Evolutionary conservation across 2,329 filamentous ascomycete species (phyloP), one percentile per base, ranked within the genome.

Genomic region (Botrytis cinerea): DNA sequence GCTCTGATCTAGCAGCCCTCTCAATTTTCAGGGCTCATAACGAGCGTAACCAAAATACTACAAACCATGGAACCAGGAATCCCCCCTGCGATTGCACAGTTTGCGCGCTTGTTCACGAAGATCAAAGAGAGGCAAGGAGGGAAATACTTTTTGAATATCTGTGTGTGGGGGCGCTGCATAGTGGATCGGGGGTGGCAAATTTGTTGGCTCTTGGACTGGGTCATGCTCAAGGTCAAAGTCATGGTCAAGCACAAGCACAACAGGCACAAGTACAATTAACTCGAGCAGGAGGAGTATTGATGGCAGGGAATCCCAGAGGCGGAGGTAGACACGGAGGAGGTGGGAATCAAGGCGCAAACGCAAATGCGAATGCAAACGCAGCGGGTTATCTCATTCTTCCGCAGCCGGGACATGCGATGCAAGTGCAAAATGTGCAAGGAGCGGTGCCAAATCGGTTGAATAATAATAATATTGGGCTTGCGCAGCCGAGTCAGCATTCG

Each of bases 401-500:
- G 14, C 51, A 57, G 28, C n/a, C 51, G 6, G 51, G 51, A 2
- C n/a, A 57, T 57, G 51, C n/a, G 3, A 28, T 57, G 8, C n/a
- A 57, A 57, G 51, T 32, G n/a, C 51, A 57, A 12, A 57, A 57
- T 57, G n/a, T 57, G 6, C 51, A 57, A 14, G 51, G 51, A 9
- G 51, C n/a, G 10, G 51, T 28, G 7, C n/a, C 38, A 0, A 69
- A 69, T 43, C 66, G 66, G 7, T 48, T 69, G 16, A 57, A 69
- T n/a, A 69, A 69, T 22, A 69, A 45, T 32, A 69, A 69, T 18
- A 69, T 69, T 32, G 66, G 66, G 16, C 48, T 69, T 57, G 38
- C 66, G n/a, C 18, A 18, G 35, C 48, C 48, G 1, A 40, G 2
- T 10, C 14, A 18, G 5, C 32, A 35, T 61, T 32, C 9, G 20